These are phyloP conservation scores for Paecilomyces sp. DNA, from an alignment of 2,329 filamentous ascomycete species.

Conservation along the genomic window DNA sequence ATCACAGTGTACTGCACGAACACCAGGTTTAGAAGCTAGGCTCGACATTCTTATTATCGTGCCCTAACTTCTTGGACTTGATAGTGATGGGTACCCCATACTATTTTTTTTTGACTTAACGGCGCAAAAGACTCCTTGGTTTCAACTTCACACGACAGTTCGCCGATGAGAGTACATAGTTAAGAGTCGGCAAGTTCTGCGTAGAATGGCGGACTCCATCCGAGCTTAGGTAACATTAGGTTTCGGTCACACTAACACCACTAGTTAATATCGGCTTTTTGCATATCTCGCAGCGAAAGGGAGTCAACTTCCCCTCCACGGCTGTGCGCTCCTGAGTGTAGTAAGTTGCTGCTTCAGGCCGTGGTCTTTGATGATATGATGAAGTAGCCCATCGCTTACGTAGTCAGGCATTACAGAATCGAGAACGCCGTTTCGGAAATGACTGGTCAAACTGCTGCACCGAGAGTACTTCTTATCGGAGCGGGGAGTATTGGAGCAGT, in stretches of 20 bases:
- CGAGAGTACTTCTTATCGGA: conserved; percentile 24
- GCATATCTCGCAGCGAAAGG: not conserved
- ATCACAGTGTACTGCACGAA: too few relatives aligned
- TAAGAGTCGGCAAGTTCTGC: not conserved
- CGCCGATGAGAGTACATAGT: not conserved
- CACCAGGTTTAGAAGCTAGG: too few relatives aligned
- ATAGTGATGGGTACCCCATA: too few relatives aligned
- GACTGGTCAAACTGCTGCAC: not conserved
- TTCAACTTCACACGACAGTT: too few relatives aligned
- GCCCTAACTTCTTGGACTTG: too few relatives aligned
- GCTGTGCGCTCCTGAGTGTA: not conserved
- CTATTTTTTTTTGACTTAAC: too few relatives aligned
- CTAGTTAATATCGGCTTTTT: not conserved
- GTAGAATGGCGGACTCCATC: too few relatives aligned
- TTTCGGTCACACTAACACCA: not conserved
- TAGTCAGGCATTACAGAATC: not conserved
- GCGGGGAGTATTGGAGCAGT: conserved; percentile 24
- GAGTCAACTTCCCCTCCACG: not conserved
- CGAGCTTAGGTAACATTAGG: not conserved
- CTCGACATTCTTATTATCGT: too few relatives aligned
- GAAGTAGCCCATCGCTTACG: not conserved
- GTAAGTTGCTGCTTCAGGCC: not conserved
- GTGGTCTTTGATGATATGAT: too few relatives aligned
- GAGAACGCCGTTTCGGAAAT: not conserved
- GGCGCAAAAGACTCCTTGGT: too few relatives aligned